Evolutionary conservation across 208 protist species (phyloP), one percentile per base, ranked within the genome.

Genomic region (Entamoeba histolytica): DNA sequence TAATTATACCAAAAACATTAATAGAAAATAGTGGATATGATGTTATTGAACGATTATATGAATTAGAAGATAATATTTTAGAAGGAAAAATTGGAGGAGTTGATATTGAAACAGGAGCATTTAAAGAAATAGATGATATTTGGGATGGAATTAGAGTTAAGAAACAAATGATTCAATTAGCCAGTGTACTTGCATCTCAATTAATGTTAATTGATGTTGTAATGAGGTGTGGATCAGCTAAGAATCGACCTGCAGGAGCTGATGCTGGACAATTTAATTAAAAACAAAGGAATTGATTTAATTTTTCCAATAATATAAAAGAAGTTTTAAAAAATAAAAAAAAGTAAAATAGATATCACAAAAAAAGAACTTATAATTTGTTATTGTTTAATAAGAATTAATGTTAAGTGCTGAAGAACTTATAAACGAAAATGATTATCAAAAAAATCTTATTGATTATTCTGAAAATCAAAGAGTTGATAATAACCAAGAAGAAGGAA

Each of bases 131-230:
- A 0, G 96, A 96, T 78, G 98, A 98, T 91, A 97, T 99, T 92
- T 97, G 97, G 73, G 99, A 99, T 96, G 99, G 99, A 96, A 98
- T 98, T 93, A 96, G 97, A 92, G 98, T 99, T n/a, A 99, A 99
- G 96, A 95, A 97, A 93, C 98, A 99, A 94, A 94, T 99, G 35
- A 93, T 99, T 14, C 96, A 99, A 94, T 97, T 98, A 5, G 50
- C 94, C 28, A 96, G 97, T 12, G 96, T 99, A 35, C 99, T 99
- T 96, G 97, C 98, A 8, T 96, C 97, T 28, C 98, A 99, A 95
- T 95, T 99, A 3, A 96, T 99, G 14, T 96, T 99, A 10, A 98
- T 99, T 8, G 99, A 99, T 95, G 99, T 99, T 96, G 98, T 99
- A 94, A 98, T 99, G 95, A 98, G 98, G 94, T 98, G 98, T 93